phyloP scores from a whole-genome alignment of 495 filamentous ascomycete species.

The Talaromyces proteolyticus region DNA sequence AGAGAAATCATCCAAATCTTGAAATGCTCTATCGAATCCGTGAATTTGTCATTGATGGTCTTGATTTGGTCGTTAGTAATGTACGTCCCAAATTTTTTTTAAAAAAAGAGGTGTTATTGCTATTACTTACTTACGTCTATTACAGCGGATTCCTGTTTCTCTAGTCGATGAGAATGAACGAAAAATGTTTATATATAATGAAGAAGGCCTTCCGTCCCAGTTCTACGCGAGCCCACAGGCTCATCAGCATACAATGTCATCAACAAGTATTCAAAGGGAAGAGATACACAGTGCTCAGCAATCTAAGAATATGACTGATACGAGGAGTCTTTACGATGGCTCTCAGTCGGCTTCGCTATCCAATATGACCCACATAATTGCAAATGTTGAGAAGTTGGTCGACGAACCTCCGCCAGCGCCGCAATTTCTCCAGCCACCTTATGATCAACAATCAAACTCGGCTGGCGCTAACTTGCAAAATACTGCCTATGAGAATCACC shows the following conservation, averaged over 20 bases:
- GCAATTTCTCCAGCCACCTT: slow-evolving; percentile 11
- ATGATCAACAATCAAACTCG: not conserved
- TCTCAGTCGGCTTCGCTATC: slow-evolving; percentile 43
- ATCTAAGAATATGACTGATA: slow-evolving; percentile 25
- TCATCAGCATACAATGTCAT: slow-evolving; percentile 29
- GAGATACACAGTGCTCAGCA: slow-evolving; percentile 32
- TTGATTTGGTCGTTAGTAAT: slow-evolving; percentile 50
- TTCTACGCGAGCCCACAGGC: slow-evolving; percentile 37
- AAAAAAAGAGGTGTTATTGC: not conserved
- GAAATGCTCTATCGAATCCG: slow-evolving; percentile 68
- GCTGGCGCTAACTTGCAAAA: slow-evolving; percentile 8
- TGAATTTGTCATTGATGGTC: slow-evolving; percentile 61
- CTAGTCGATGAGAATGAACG: slow-evolving; percentile 40
- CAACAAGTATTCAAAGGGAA: slow-evolving; percentile 36
- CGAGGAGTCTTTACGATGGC: slow-evolving; percentile 30
- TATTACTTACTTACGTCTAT: not conserved
- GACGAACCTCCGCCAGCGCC: slow-evolving; percentile 39
- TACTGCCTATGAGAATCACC: slow-evolving; percentile 8
- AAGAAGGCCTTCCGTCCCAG: slow-evolving; percentile 47
- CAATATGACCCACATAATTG: slow-evolving; percentile 58
- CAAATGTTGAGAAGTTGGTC: slow-evolving; percentile 53
- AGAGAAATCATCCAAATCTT: slow-evolving; percentile 55
- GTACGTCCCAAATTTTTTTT: slow-evolving; percentile 22
- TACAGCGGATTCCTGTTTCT: slow-evolving; percentile 38
- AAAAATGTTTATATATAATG: slow-evolving; percentile 50